These are phyloP conservation scores for Tolypocladium ophioglossoides DNA, from an alignment of 2,329 filamentous ascomycete genomes.

Conservation along the genomic window DNA sequence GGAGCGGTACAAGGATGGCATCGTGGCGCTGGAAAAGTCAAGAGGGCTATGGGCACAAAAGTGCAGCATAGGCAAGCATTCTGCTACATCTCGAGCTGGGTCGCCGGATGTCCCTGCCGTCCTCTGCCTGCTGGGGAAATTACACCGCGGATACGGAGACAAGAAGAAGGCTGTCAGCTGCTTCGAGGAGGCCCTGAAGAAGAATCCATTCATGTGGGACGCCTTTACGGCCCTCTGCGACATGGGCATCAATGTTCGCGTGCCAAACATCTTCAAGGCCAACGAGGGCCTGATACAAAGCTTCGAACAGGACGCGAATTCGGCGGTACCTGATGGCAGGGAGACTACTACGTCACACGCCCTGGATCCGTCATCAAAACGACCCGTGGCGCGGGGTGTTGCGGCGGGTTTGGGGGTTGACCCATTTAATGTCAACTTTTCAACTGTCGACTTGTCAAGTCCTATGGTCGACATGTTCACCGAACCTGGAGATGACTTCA, in stretches of 20 bases:
- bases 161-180: constrained; percentile 74
- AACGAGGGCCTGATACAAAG: constrained; percentile 42
- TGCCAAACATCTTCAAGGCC: constrained; percentile 78
- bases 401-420: constrained; percentile 29
- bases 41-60: constrained; percentile 64
- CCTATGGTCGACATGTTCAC: constrained; percentile 28
- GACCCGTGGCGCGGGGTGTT: constrained; percentile 25
- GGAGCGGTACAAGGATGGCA: constrained; percentile 70
- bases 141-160: constrained; percentile 74
- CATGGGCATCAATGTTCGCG: constrained; percentile 69
- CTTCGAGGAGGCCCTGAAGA: constrained; percentile 80
- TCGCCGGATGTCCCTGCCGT: constrained; percentile 76
- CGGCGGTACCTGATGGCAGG: constrained; percentile 21
- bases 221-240: constrained; percentile 85
- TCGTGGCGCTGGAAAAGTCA: constrained; percentile 73
- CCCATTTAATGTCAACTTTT: constrained; percentile 39
- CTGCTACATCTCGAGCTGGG: constrained; percentile 61
- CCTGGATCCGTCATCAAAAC: constrained; percentile 31
- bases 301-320: constrained; percentile 27
- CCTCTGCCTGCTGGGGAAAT: constrained; percentile 74
- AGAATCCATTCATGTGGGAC: constrained; percentile 98
- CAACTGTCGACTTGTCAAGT: constrained; percentile 29
- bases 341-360: constrained; percentile 22
- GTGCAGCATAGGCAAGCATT: constrained; percentile 74
- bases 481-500: constrained; percentile 42